Evolutionary conservation across 441 rosid genomes (phyloP).

Genomic region (Biscutella auriculata): DNA sequence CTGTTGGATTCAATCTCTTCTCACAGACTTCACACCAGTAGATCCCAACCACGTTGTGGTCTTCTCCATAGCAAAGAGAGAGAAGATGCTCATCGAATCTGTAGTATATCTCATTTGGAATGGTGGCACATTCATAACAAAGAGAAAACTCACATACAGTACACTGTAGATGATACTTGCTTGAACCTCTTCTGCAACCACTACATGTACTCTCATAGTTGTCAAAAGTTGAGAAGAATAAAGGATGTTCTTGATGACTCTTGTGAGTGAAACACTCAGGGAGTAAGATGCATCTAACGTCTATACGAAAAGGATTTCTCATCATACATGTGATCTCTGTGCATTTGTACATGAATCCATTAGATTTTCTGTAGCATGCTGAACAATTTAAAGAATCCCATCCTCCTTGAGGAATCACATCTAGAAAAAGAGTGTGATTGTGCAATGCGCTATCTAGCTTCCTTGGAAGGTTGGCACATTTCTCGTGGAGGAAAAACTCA

Average conservation of each 20-base stretch:
- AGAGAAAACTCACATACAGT: background rate
- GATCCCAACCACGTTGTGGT: background rate
- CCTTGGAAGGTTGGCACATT: background rate
- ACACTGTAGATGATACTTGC: background rate
- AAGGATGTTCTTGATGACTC: background rate
- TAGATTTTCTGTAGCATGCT: background rate
- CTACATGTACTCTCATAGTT: background rate
- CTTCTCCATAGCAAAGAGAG: background rate
- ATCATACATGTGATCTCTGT: background rate
- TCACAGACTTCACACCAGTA: constrained; percentile 4
- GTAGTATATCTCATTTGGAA: background rate
- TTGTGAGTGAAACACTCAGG: background rate
- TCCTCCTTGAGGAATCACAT: too few species aligned
- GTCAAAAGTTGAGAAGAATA: background rate
- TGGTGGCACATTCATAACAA: background rate
- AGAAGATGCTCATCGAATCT: background rate
- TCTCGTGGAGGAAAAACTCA: background rate
- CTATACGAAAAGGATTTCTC: background rate
- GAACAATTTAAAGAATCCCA: background rate
- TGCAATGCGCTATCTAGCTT: background rate
- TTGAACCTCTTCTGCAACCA: background rate
- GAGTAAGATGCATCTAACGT: background rate
- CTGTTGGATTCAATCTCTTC: background rate
- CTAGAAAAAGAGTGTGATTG: background rate
- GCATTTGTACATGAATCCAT: constrained; percentile 1